Conservation (phyloP, 352 stramenopile species). For the Thraustochytrium sp. region DNA sequence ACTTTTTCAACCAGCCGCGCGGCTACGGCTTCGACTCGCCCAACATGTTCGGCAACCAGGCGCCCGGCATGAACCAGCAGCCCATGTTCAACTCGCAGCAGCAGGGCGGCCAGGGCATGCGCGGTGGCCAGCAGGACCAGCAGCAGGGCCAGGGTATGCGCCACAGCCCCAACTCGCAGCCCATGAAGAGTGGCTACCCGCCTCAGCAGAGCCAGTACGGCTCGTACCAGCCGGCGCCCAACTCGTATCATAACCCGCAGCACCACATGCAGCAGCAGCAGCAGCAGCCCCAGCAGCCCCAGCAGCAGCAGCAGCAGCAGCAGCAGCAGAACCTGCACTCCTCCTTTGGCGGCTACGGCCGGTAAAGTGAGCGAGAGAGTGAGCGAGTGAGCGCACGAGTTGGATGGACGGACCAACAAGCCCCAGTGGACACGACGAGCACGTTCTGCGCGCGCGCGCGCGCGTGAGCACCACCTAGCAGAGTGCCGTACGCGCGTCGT, state of each 20-base stretch:
- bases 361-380: no score
- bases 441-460: no score
- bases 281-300: not conserved
- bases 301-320: not conserved
- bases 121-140: not conserved
- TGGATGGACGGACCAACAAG: no score
- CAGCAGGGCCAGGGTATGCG: not conserved
- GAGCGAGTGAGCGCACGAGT: no score
- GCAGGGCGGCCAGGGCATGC: not conserved
- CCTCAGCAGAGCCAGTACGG: not conserved
- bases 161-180: not conserved
- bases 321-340: not conserved
- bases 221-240: not conserved
- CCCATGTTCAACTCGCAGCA: slow-evolving; percentile 22
- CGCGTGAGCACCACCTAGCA: no score
- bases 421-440: no score
- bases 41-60: slow-evolving; percentile 3
- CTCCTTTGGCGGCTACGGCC: not conserved
- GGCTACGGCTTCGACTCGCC: not conserved
- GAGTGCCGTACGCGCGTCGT: no score
- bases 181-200: not conserved
- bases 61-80: slow-evolving; percentile 8
- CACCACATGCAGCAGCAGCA: not conserved
- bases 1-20: not conserved
- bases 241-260: slow-evolving; percentile 25